Percentiles rank a stretch among this genome's conserved stretches.
phyloP scores from a whole-genome alignment of 2,329 filamentous ascomycete species.

The Fusarium ambrosium region DNA sequence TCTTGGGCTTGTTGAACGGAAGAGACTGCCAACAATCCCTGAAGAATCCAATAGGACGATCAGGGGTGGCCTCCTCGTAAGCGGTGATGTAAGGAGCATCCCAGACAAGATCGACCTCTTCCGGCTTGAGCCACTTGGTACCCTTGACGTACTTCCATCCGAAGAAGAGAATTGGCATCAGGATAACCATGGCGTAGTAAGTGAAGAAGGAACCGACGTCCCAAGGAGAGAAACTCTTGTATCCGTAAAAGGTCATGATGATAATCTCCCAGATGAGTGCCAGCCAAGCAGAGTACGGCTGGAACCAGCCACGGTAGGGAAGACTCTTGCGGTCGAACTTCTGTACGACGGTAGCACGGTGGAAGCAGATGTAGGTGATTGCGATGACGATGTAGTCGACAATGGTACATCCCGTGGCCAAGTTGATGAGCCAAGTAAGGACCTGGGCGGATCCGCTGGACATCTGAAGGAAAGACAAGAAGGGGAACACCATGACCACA shows the following conservation, averaged over 20 bases:
- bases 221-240: background rate
- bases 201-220: background rate
- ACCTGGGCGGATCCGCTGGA: background rate
- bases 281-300: background rate
- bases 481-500: background rate
- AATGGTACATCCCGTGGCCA: background rate
- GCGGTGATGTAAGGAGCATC: background rate
- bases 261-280: background rate
- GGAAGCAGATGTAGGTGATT: constrained; percentile 2
- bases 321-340: background rate
- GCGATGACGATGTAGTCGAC: background rate
- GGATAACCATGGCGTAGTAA: background rate
- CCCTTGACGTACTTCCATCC: background rate
- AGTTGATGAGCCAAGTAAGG: background rate
- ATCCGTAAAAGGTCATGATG: background rate
- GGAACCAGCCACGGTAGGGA: background rate
- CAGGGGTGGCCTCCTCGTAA: background rate
- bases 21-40: background rate
- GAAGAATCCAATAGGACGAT: background rate
- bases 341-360: background rate
- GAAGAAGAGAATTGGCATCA: background rate
- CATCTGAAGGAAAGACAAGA: constrained; percentile 1
- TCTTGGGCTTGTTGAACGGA: background rate
- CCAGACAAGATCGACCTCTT: background rate
- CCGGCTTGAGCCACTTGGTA: background rate